Evolutionary conservation across 108 stramenopile species (phyloP).

Genomic region (Cylindrotheca fusiformis): DNA sequence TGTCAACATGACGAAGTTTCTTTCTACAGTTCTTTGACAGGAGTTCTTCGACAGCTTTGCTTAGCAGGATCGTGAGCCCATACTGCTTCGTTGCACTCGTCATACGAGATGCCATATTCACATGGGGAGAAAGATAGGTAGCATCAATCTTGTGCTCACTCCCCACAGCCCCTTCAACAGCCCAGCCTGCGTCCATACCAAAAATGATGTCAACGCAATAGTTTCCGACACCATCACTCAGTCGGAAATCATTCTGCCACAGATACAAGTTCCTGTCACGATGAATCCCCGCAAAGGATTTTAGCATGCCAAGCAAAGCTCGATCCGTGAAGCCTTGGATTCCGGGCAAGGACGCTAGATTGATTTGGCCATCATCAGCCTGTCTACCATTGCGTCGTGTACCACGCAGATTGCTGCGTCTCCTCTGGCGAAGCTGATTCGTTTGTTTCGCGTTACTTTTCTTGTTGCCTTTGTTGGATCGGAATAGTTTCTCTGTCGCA

Average conservation of each 20-base stretch:
- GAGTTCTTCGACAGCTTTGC: conserved; percentile 79
- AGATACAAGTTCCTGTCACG: conserved; percentile 56
- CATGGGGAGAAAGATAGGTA: conserved; percentile 94
- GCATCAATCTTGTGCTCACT: conserved; percentile 93
- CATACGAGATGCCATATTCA: conserved; percentile 95
- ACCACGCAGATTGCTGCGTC: conserved; percentile 1
- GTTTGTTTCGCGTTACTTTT: conserved; percentile 5
- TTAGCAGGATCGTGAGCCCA: conserved; percentile 76
- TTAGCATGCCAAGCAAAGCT: conserved; percentile 77
- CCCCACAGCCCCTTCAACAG: conserved; percentile 93
- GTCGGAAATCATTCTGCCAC: conserved; percentile 77
- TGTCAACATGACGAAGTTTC: conserved; percentile 86
- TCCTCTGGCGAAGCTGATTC: conserved; percentile 7
- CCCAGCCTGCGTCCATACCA: conserved; percentile 97
- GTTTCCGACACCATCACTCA: conserved; percentile 70
- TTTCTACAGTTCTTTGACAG: conserved; percentile 58
- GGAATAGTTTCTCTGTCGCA: conserved; percentile 77
- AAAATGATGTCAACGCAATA: conserved; percentile 81
- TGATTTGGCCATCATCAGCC: conserved; percentile 38
- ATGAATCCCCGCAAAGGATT: conserved; percentile 77
- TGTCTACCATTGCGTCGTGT: conserved; percentile 15
- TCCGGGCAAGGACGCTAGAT: conserved; percentile 73
- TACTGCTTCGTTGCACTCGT: conserved; percentile 89
- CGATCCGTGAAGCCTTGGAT: conserved; percentile 76
- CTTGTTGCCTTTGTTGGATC: conserved; percentile 26